Evolutionary conservation across 148 eudicot genomes (phyloP).

Genomic region (Persicaria maculosa): DNA sequence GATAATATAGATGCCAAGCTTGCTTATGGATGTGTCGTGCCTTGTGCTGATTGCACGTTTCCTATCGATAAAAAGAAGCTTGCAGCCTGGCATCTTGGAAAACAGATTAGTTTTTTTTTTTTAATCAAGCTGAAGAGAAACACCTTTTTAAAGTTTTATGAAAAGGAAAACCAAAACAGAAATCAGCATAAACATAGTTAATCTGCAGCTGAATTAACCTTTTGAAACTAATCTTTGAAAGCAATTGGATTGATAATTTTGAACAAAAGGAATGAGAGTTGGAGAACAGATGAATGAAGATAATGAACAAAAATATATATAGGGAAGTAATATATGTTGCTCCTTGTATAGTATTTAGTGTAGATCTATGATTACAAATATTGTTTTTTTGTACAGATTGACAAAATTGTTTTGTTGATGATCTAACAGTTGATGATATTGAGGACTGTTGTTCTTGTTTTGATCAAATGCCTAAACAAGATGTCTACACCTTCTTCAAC

Average conservation of each 20-base stretch:
- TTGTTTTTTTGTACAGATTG: not conserved
- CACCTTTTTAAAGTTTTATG: too few species aligned
- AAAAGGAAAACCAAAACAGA: too few species aligned
- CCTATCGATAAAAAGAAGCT: not conserved
- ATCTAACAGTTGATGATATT: not conserved
- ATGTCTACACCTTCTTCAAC: not conserved
- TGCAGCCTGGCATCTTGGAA: not conserved
- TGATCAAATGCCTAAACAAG: slow-evolving; percentile 7
- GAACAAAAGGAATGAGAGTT: not conserved
- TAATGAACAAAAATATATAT: not conserved
- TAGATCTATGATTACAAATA: not conserved
- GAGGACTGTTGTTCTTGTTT: not conserved
- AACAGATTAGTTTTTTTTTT: not conserved
- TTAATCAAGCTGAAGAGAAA: too few species aligned
- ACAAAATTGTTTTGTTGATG: slow-evolving; percentile 1
- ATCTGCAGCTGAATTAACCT: not conserved
- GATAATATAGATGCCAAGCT: not conserved
- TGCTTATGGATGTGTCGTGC: slow-evolving; percentile 2
- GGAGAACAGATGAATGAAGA: not conserved
- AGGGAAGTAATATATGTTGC: not conserved
- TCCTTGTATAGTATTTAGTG: not conserved
- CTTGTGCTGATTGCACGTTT: not conserved
- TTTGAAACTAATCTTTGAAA: not conserved
- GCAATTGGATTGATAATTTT: not conserved
- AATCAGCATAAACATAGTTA: not conserved